Base-by-base conservation (phyloP, 495 filamentous ascomycete species). In the Elasticomyces elasticus region DNA sequence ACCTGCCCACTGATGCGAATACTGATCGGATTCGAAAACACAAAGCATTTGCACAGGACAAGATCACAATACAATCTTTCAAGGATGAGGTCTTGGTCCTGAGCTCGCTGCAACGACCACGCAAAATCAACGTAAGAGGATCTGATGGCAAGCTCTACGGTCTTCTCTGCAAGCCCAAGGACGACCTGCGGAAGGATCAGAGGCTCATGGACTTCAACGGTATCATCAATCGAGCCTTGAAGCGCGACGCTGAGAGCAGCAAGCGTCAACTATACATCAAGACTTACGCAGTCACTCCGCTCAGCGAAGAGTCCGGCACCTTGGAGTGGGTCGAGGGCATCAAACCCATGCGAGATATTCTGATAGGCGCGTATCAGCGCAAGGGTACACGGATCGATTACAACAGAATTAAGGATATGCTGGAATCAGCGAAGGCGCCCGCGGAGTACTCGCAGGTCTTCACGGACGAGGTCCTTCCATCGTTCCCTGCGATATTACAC, bases 271-370 rank as follows among this genome's bases (percentile, higher is more conserved):
- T 87, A 62, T 86, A 96, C 64, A 95, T 99, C 68, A 89, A 89
- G 67, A 97, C 92, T 3, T 97, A 99, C 62, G 86, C 85, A 17
- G 92, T 99, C 27, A 96, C 91, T 3, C 92, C 92, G 11, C 71
- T 99, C 42, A 97, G 96, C 64, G 92, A 99, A 68, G 92, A 97
- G 69, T 97, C 92, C 62, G 92, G 92, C 54, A 80, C 94, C 46
- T 95, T 99, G 59, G 89, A 99, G 71, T 99, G 92, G 92, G 87
- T 99, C n/a, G 89, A 96, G 59, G 89, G 91, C 26, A 81, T 97
- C 52, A 89, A 89, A 58, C 89, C 92, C 17, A 74, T 97, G 51
- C 86, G 92, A 49, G 92, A 99, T 57, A 94, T 97, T 65, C 72
- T 99, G 42, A 74, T 94, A 46, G 78, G 73, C 49, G 73, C 84